phyloP scores from a whole-genome alignment of 371 early-diverging fungal genomes.

The Saksenaea vasiformis region DNA sequence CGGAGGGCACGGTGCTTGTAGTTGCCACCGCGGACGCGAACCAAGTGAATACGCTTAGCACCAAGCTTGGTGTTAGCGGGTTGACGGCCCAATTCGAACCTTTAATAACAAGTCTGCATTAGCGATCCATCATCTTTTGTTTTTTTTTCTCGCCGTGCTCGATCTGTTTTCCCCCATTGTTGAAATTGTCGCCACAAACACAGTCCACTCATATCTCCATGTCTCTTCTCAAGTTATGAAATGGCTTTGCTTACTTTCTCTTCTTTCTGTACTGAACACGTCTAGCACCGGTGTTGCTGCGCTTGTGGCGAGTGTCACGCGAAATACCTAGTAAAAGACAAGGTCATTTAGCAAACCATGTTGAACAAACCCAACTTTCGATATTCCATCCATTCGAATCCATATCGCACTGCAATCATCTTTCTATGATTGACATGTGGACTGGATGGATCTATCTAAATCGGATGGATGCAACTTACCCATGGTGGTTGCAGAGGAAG shows the following conservation, averaged over 20 bases:
- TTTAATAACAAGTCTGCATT: constrained; percentile 28
- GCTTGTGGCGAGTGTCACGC: constrained; percentile 98
- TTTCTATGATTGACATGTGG: constrained; percentile 15
- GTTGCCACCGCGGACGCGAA: constrained; percentile 99
- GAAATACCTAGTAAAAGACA: constrained; percentile 78
- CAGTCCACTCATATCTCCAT: neutral
- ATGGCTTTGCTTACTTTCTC: constrained; percentile 61
- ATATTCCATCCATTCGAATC: neutral
- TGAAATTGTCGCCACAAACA: no score
- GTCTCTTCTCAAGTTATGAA: neutral
- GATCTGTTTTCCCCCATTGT: neutral
- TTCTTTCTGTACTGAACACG: constrained; percentile 98
- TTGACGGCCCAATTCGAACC: constrained; percentile 98
- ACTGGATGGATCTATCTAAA: constrained; percentile 7
- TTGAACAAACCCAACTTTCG: neutral
- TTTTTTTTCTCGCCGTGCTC: neutral
- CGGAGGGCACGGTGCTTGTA: constrained; percentile 98
- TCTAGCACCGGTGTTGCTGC: constrained; percentile 97
- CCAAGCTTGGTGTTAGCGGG: constrained; percentile 98
- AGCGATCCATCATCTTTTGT: constrained; percentile 28
- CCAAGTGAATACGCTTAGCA: constrained; percentile 88
- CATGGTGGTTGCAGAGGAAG: constrained; percentile 19
- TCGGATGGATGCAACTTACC: constrained; percentile 9
- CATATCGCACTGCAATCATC: neutral
- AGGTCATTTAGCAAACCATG: neutral